Percentiles rank a stretch among this genome's conserved stretches.
Conservation (phyloP, 2,329 filamentous ascomycete species). For the Keithomyces neogunnii region DNA sequence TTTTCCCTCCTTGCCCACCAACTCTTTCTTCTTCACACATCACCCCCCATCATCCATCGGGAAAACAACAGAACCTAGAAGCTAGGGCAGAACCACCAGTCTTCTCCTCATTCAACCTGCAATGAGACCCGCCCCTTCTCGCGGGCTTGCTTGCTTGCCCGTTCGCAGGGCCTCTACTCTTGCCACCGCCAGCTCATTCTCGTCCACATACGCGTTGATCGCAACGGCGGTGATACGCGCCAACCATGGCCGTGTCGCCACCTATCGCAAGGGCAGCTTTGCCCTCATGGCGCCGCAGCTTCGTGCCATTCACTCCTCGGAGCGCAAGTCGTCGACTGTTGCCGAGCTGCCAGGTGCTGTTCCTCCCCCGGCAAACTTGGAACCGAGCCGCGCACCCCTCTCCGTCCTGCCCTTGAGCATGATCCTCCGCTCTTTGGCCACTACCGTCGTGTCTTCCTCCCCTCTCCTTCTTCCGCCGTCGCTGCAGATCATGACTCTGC, state of each 20-base stretch:
- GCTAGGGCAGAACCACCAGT: neutral
- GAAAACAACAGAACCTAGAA: neutral
- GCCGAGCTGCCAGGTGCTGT: conserved; percentile 23
- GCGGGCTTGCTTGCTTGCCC: conserved; percentile 12
- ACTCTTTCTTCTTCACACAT: conserved; percentile 1
- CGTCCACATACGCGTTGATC: conserved; percentile 1
- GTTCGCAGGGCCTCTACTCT: conserved; percentile 4
- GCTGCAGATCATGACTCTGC: conserved; percentile 55
- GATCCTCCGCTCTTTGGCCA: conserved; percentile 60
- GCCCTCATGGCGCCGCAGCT: conserved; percentile 8
- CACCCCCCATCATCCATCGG: neutral
- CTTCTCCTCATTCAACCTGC: conserved; percentile 4
- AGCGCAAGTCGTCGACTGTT: conserved; percentile 26
- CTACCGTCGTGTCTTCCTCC: conserved; percentile 63
- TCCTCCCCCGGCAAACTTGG: conserved; percentile 17
- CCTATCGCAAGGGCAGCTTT: neutral
- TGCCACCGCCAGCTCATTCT: neutral
- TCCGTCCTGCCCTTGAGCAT: conserved; percentile 58
- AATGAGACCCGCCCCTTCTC: conserved; percentile 15
- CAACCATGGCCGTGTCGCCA: conserved; percentile 3
- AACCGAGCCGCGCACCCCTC: conserved; percentile 37
- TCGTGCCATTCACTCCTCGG: conserved; percentile 28
- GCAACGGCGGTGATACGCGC: conserved; percentile 4
- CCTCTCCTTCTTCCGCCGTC: conserved; percentile 61
- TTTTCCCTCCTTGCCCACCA: neutral